Evolutionary conservation across 768 basidiomycete species (phyloP).

Genomic region (Naganishia vishniacii): DNA sequence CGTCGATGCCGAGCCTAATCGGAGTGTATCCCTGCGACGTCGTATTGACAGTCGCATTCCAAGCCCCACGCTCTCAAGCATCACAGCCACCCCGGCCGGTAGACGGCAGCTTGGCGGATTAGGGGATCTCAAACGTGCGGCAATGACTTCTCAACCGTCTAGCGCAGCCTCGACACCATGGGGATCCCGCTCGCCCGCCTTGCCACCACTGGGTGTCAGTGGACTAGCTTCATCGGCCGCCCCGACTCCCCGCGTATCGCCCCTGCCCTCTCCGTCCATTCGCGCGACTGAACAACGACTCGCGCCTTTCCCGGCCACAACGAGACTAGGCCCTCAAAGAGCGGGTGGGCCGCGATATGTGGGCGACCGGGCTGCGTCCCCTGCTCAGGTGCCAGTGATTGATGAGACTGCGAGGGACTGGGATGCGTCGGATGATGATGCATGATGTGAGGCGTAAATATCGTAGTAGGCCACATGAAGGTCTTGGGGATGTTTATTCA

Average conservation of each 20-base stretch:
- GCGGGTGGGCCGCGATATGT: neutral
- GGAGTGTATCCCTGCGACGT: constrained; percentile 74
- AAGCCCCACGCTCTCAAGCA: constrained; percentile 61
- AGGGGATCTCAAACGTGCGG: constrained; percentile 22
- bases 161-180: constrained; percentile 14
- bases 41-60: constrained; percentile 79
- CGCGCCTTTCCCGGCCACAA: neutral
- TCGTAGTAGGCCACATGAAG: no score
- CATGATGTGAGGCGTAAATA: neutral
- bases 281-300: neutral
- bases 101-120: constrained; percentile 28
- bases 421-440: constrained; percentile 27
- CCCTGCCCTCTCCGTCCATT: neutral
- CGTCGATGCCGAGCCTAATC: constrained; percentile 84
- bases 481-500: no score
- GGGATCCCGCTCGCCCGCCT: constrained; percentile 6
- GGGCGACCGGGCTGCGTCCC: neutral
- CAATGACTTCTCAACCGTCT: neutral
- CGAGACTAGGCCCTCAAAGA: no score
- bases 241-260: constrained; percentile 2
- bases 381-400: neutral
- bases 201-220: no score
- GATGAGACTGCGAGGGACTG: constrained; percentile 25
- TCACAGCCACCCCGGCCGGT: constrained; percentile 36
- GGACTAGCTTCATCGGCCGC: neutral